These are phyloP conservation scores for Silene latifolia DNA, from an alignment of 148 eudicot species.

Conservation along the genomic window DNA sequence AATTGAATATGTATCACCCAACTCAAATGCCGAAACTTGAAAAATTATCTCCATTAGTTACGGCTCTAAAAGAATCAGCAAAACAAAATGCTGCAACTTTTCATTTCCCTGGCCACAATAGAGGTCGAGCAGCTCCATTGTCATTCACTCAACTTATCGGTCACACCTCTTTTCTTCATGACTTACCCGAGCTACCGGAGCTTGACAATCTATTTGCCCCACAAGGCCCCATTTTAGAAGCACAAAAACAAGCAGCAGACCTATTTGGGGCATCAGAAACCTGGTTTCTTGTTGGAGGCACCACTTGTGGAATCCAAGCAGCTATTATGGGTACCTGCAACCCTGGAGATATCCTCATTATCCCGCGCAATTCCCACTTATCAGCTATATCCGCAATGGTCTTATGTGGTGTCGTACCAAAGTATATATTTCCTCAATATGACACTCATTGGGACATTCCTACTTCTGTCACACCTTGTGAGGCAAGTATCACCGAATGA, in stretches of 20 bases:
- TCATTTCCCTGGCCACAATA: conserved; percentile 79
- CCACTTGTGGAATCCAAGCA: conserved; percentile 83
- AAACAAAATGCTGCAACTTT: conserved; percentile 60
- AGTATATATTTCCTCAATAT: conserved; percentile 61
- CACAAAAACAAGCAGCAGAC: conserved; percentile 63
- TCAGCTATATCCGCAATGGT: conserved; percentile 71
- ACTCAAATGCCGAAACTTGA: conserved; percentile 15
- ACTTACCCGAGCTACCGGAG: conserved; percentile 53
- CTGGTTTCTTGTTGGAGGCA: conserved; percentile 93
- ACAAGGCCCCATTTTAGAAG: conserved; percentile 57
- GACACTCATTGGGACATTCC: conserved; percentile 62
- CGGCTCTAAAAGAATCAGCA: conserved; percentile 62
- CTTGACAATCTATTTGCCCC: conserved; percentile 67
- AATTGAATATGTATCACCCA: neutral
- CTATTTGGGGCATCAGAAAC: conserved; percentile 74
- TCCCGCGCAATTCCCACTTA: conserved; percentile 71
- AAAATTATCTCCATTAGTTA: conserved; percentile 48
- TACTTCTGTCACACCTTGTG: conserved; percentile 42
- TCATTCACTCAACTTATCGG: conserved; percentile 61
- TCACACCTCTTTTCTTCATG: conserved; percentile 46
- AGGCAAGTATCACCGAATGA: conserved; percentile 37
- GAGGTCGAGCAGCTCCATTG: conserved; percentile 70
- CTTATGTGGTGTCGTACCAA: conserved; percentile 56
- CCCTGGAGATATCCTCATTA: conserved; percentile 65
- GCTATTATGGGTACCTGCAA: conserved; percentile 69